phyloP scores from a whole-genome alignment of 2,329 filamentous ascomycete genomes.

The Zymoseptoria tritici region DNA sequence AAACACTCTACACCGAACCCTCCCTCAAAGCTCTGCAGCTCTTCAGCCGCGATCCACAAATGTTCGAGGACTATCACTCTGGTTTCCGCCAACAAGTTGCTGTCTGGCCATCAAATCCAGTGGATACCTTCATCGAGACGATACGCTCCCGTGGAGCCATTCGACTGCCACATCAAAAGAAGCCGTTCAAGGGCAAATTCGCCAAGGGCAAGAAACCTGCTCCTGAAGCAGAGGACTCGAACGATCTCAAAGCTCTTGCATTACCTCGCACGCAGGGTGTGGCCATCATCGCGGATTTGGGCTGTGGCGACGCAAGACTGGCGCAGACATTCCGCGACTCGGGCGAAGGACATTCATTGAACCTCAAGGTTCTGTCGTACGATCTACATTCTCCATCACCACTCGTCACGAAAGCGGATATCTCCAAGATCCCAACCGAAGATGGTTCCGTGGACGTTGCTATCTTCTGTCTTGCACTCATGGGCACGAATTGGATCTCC shows the following conservation, averaged over 20 bases:
- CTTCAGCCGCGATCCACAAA: slow-evolving; percentile 77
- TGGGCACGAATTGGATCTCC: slow-evolving; percentile 97
- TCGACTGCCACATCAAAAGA: slow-evolving; percentile 29
- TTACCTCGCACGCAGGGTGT: slow-evolving; percentile 65
- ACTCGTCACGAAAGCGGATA: slow-evolving; percentile 81
- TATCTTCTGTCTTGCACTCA: slow-evolving; percentile 91
- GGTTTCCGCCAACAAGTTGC: slow-evolving; percentile 93
- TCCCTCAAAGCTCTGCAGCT: slow-evolving; percentile 75
- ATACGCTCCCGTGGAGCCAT: slow-evolving; percentile 61
- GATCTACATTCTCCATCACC: slow-evolving; percentile 73
- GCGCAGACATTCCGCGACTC: slow-evolving; percentile 56
- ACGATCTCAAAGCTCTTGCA: slow-evolving; percentile 25
- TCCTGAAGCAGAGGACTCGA: slow-evolving; percentile 19
- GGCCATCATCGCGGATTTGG: slow-evolving; percentile 81
- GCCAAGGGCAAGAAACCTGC: slow-evolving; percentile 34
- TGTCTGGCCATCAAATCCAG: slow-evolving; percentile 93
- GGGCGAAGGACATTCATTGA: slow-evolving; percentile 54
- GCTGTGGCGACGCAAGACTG: slow-evolving; percentile 85
- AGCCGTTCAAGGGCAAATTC: slow-evolving; percentile 24
- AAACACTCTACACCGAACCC: slow-evolving; percentile 89
- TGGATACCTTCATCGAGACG: slow-evolving; percentile 72
- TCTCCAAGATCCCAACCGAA: slow-evolving; percentile 69
- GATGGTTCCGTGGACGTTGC: slow-evolving; percentile 75
- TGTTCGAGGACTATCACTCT: slow-evolving; percentile 93
- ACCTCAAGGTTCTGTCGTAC: slow-evolving; percentile 71